Base-by-base conservation (phyloP, 164 flowering plant species). In the Tetrastigma voinierianum region DNA sequence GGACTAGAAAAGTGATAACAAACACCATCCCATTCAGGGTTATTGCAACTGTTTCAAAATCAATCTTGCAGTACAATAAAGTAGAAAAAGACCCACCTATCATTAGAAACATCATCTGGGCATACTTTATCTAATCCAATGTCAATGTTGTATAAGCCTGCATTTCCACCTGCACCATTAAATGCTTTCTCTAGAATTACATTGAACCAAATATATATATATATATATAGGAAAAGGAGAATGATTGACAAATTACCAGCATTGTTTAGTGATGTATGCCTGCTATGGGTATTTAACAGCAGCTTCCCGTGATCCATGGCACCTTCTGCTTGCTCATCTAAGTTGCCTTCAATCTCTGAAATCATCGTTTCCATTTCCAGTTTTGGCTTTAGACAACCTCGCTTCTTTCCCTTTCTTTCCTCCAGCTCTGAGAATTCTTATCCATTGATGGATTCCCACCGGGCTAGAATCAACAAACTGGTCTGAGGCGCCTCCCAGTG, bases 141-240 rank as follows among this genome's bases (percentile, higher is more conserved):
- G 1, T 70, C 69, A 45, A 45, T 43, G 17, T 43, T 40, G 46
- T 69, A 70, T 9, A 58, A 5, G 40, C 65, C 47, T 17, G 45
- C 74, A 59, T 51, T 65, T 17, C 47, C 65, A 52, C 69, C 69
- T 70, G 64, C 24, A 59, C 3, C 21, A 51, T 59, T 70, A 49
- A 13, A 49, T 15, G 52, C 7, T n/a, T 49, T 49, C 52, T n/a
- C n/a, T n/a, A n/a, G n/a, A n/a, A n/a, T n/a, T n/a, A n/a, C n/a
- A n/a, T n/a, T n/a, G n/a, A n/a, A n/a, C n/a, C n/a, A n/a, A n/a
- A n/a, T n/a, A n/a, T n/a, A n/a, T n/a, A n/a, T n/a, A n/a, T n/a
- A n/a, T n/a, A n/a, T n/a, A n/a, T 13, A 49, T n/a, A 9, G 20
- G 18, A 15, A 64, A 53, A 12, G 13, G 15, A 44, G 51, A 47